A percentile compares a stretch with the other conserved stretches of the same genome.
phyloP scores from a whole-genome alignment of 371 early-diverging fungal species.

The Smittium culicis region DNA sequence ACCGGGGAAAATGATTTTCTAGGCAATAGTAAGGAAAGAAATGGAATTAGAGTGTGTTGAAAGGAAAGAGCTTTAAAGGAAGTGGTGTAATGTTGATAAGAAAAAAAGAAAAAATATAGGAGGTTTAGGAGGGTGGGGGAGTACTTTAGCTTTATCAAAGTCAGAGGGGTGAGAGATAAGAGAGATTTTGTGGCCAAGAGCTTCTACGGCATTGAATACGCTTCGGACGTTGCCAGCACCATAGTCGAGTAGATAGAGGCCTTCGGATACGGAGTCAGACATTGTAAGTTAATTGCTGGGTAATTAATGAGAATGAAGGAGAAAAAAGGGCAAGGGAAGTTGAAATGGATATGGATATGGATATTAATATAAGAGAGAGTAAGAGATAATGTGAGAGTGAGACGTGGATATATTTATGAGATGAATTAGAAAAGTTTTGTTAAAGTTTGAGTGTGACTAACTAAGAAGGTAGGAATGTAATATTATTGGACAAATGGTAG shows the following conservation, averaged over 20 bases:
- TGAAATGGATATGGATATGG: too few species aligned
- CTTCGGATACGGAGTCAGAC: neutral
- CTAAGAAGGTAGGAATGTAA: too few species aligned
- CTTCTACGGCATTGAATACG: slow-evolving; percentile 80
- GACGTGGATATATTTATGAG: too few species aligned
- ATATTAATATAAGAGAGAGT: too few species aligned
- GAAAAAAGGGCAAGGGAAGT: too few species aligned
- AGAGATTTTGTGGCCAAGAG: slow-evolving; percentile 72
- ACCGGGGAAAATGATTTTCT: slow-evolving; percentile 96
- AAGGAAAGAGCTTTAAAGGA: too few species aligned
- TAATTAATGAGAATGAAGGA: too few species aligned
- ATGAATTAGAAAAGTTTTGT: too few species aligned
- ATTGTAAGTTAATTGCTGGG: too few species aligned
- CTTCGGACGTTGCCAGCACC: slow-evolving; percentile 97
- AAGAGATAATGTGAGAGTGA: too few species aligned
- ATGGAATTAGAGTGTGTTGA: neutral
- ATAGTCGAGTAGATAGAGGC: slow-evolving; percentile 78
- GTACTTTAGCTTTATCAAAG: slow-evolving; percentile 76
- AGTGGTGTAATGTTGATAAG: neutral
- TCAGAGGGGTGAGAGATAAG: slow-evolving; percentile 58
- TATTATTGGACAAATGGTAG: too few species aligned
- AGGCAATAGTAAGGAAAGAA: neutral
- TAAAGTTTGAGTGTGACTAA: too few species aligned
- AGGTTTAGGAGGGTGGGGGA: slow-evolving; percentile 1
- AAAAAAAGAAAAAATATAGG: neutral